A percentile compares a stretch with the other conserved stretches of the same genome.
These are phyloP conservation scores for Baudoinia panamericana DNA, from an alignment of 495 filamentous ascomycete species.

Conservation along the genomic window DNA sequence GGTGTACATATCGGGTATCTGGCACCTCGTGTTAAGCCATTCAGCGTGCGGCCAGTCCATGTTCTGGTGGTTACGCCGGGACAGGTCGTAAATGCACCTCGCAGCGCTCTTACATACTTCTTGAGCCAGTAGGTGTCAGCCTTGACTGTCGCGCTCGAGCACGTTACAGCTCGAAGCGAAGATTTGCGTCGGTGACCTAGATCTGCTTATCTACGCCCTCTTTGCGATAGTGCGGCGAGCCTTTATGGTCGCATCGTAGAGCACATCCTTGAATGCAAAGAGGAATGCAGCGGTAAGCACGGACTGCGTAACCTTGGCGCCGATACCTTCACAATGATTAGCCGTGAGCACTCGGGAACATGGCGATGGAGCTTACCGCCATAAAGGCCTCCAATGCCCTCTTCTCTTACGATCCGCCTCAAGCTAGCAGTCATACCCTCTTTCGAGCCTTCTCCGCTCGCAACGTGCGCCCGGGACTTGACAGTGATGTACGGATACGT, in stretches of 20 bases:
- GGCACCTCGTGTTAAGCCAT: too few species aligned
- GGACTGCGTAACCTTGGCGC: slow-evolving; percentile 89
- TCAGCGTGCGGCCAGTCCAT: too few species aligned
- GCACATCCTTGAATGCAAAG: slow-evolving; percentile 93
- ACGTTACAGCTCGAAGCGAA: too few species aligned
- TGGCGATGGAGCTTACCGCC: slow-evolving; percentile 52
- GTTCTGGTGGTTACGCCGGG: too few species aligned
- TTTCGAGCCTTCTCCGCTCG: slow-evolving; percentile 48
- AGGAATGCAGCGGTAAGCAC: slow-evolving; percentile 92
- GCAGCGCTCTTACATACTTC: too few species aligned
- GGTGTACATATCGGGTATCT: too few species aligned
- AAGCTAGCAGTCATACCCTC: slow-evolving; percentile 58
- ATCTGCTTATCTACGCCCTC: too few species aligned
- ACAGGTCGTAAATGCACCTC: too few species aligned
- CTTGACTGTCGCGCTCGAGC: too few species aligned
- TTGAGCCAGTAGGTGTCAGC: too few species aligned
- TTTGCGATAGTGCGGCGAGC: slow-evolving; percentile 37
- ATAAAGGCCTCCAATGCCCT: slow-evolving; percentile 81
- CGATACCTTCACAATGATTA: slow-evolving; percentile 50
- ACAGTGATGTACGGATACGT: slow-evolving; percentile 98
- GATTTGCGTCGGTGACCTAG: too few species aligned
- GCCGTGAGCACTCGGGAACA: neutral
- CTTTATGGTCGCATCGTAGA: slow-evolving; percentile 50
- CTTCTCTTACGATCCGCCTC: slow-evolving; percentile 65
- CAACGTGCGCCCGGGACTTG: slow-evolving; percentile 93